phyloP scores from a whole-genome alignment of 1,284 basidiomycete species.

The Sanghuangporus sanghuang region DNA sequence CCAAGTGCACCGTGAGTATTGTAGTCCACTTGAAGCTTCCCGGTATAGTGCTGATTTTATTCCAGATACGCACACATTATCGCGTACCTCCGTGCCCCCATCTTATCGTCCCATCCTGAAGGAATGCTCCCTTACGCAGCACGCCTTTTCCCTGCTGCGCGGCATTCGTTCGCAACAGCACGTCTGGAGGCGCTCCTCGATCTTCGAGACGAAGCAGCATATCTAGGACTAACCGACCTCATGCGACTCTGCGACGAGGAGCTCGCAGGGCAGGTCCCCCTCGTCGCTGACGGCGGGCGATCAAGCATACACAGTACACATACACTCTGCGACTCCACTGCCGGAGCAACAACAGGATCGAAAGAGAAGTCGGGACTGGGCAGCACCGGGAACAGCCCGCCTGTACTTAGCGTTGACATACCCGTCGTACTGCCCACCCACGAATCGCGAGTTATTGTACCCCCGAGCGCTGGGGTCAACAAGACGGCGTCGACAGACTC shows the following conservation, averaged over 20 bases:
- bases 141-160: conserved; percentile 38
- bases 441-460: background rate
- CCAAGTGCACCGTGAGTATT: conserved; percentile 68
- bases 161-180: conserved; percentile 27
- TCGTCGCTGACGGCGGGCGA: conserved; percentile 24
- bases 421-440: conserved; percentile 8
- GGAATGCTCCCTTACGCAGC: conserved; percentile 55
- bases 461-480: background rate
- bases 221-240: conserved; percentile 59
- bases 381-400: background rate
- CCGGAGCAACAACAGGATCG: background rate
- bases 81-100: conserved; percentile 57
- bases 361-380: background rate
- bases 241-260: conserved; percentile 62
- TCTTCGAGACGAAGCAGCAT: conserved; percentile 68
- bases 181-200: conserved; percentile 63
- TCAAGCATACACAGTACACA: conserved; percentile 26
- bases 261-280: conserved; percentile 35
- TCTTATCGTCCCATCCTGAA: conserved; percentile 37
- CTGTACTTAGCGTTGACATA: conserved; percentile 1
- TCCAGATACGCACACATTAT: conserved; percentile 64
- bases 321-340: conserved; percentile 28
- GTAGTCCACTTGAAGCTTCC: background rate
- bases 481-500: conserved; percentile 1
- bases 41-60: conserved; percentile 7